phyloP scores from a whole-genome alignment of 192 early-diverging fungal species.

The Dispira simplex region DNA sequence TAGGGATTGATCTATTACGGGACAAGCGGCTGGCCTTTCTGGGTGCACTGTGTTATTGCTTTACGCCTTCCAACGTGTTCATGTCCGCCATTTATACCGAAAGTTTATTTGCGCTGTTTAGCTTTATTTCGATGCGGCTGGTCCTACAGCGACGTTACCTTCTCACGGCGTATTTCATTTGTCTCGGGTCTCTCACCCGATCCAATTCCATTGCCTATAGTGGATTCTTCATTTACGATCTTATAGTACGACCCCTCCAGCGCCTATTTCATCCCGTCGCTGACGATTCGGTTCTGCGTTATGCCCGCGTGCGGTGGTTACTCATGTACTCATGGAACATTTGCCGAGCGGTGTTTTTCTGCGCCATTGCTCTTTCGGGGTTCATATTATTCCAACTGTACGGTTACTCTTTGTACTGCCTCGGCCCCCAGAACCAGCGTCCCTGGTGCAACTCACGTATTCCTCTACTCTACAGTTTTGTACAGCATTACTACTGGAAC shows the following conservation, averaged over 20 bases:
- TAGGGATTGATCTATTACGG: slow-evolving; percentile 21
- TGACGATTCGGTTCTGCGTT: too few relatives aligned
- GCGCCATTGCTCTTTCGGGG: slow-evolving; percentile 28
- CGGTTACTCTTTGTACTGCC: slow-evolving; percentile 47
- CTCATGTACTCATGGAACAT: not conserved
- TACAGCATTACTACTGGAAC: slow-evolving; percentile 82
- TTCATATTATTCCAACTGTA: slow-evolving; percentile 46
- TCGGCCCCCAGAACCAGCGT: slow-evolving; percentile 12
- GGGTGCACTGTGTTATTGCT: slow-evolving; percentile 50
- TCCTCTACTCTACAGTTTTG: slow-evolving; percentile 65
- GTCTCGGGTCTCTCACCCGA: slow-evolving; percentile 38
- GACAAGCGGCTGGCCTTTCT: slow-evolving; percentile 41
- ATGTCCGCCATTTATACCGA: slow-evolving; percentile 85
- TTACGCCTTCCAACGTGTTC: slow-evolving; percentile 69
- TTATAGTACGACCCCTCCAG: slow-evolving; percentile 24
- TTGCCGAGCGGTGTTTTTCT: not conserved
- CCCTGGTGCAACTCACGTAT: slow-evolving; percentile 48
- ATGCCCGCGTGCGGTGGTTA: not conserved
- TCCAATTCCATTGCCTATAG: slow-evolving; percentile 68
- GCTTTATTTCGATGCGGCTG: slow-evolving; percentile 61
- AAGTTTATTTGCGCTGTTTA: slow-evolving; percentile 62
- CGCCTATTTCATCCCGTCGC: not conserved
- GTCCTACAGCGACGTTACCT: slow-evolving; percentile 27
- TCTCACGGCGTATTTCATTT: slow-evolving; percentile 46
- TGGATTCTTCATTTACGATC: slow-evolving; percentile 72